phyloP scores from a whole-genome alignment of 768 basidiomycete genomes.

The Goffeauzyma gilvescens region DNA sequence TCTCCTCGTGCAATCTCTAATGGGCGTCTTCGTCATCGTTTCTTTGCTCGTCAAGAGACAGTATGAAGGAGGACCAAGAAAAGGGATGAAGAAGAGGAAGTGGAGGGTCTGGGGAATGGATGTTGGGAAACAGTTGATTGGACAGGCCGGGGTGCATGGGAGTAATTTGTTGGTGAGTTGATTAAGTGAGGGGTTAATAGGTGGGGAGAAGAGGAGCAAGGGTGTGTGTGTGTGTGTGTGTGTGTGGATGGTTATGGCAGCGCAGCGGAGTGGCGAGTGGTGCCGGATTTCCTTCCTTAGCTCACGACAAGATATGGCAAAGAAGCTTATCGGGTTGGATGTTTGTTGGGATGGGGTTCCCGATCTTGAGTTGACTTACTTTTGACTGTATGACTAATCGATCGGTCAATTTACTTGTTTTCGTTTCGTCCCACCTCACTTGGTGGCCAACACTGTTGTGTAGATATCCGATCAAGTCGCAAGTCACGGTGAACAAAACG shows the following conservation, averaged over 20 bases:
- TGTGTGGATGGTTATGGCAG: too few relatives aligned
- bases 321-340: too few relatives aligned
- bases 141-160: slow-evolving; percentile 29
- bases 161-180: slow-evolving; percentile 22
- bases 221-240: neutral
- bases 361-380: too few relatives aligned
- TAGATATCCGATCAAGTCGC: slow-evolving; percentile 62
- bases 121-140: slow-evolving; percentile 76
- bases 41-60: slow-evolving; percentile 78
- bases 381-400: too few relatives aligned
- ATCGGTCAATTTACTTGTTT: too few relatives aligned
- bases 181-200: neutral
- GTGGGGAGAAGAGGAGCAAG: too few relatives aligned
- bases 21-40: slow-evolving; percentile 78
- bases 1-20: slow-evolving; percentile 24
- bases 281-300: too few relatives aligned
- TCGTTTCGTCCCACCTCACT: too few relatives aligned
- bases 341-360: too few relatives aligned
- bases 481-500: slow-evolving; percentile 47
- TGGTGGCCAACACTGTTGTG: neutral
- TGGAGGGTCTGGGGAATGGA: slow-evolving; percentile 96
- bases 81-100: slow-evolving; percentile 47
- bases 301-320: too few relatives aligned
- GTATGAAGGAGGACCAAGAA: slow-evolving; percentile 37
- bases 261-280: too few relatives aligned